A percentile compares a stretch with the other conserved stretches of the same genome.
These are phyloP conservation scores for Apiotrichum domesticum DNA, from an alignment of 1,284 basidiomycete genomes.

Conservation along the genomic window DNA sequence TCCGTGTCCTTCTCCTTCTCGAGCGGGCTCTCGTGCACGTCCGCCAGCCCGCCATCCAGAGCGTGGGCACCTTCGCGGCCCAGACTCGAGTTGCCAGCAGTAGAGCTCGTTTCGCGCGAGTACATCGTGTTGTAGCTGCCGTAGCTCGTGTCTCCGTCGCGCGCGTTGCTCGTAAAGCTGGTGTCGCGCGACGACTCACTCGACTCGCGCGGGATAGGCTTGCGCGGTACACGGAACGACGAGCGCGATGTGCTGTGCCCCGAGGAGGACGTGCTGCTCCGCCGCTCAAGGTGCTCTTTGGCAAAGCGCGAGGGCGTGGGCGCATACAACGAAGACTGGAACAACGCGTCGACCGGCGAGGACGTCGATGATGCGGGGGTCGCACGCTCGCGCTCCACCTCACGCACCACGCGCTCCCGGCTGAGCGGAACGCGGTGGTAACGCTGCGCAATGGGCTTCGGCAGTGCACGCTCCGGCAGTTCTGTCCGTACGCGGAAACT, in stretches of 20 bases:
- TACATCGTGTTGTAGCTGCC: too few species aligned
- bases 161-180: background rate
- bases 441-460: background rate
- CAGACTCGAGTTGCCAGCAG: background rate
- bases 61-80: background rate
- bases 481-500: background rate
- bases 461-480: background rate
- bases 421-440: background rate
- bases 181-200: background rate
- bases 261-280: background rate
- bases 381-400: background rate
- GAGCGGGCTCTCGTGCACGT: background rate
- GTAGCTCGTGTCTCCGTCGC: too few species aligned
- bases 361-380: background rate
- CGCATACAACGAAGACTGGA: background rate
- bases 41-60: background rate
- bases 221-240: background rate
- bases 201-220: background rate
- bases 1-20: background rate
- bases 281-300: background rate
- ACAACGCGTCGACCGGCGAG: background rate
- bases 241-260: background rate
- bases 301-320: too few species aligned
- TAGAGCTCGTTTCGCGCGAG: background rate
- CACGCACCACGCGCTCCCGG: background rate